Percentiles rank a stretch among this genome's conserved stretches.
Evolutionary conservation across 2,329 filamentous ascomycete genomes (phyloP).

Genomic region (Cyphellophora attinorum): DNA sequence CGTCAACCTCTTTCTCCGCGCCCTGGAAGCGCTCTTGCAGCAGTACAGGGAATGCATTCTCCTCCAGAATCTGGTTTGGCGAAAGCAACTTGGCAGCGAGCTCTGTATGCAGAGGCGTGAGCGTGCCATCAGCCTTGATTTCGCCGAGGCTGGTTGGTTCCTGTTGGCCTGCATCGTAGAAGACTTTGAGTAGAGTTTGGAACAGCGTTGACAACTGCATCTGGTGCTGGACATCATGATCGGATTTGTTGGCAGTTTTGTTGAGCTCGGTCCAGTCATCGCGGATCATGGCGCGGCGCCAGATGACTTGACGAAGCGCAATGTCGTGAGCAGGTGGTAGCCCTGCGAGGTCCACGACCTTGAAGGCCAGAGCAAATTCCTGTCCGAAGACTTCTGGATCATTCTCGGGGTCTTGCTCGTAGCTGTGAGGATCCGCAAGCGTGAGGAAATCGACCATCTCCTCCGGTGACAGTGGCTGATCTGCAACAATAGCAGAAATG

Average conservation of each 20-base stretch:
- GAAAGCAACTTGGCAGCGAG: conserved; percentile 5
- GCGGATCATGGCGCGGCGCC: conserved; percentile 74
- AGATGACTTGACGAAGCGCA: conserved; percentile 55
- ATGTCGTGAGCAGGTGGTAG: conserved; percentile 24
- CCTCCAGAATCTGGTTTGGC: conserved; percentile 10
- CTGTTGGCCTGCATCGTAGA: conserved; percentile 6
- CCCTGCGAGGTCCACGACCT: conserved; percentile 42
- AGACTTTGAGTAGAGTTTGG: conserved; percentile 8
- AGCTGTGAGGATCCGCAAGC: conserved; percentile 52
- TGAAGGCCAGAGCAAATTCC: conserved; percentile 68
- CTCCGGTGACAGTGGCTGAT: conserved; percentile 54
- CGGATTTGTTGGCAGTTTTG: conserved; percentile 64
- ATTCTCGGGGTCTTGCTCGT: conserved; percentile 30
- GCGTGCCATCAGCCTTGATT: background rate
- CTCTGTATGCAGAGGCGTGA: background rate
- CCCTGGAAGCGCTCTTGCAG: conserved; percentile 7
- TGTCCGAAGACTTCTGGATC: conserved; percentile 37
- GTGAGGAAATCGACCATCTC: conserved; percentile 60
- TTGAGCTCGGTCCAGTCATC: conserved; percentile 80
- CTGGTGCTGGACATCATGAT: conserved; percentile 28
- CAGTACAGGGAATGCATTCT: conserved; percentile 9
- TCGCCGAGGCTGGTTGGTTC: conserved; percentile 1
- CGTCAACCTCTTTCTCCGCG: conserved; percentile 11
- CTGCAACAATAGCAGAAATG: conserved; percentile 59
- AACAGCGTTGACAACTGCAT: conserved; percentile 13